phyloP scores from a whole-genome alignment of 1,284 basidiomycete species.

The Cystobasidium pallidum region DNA sequence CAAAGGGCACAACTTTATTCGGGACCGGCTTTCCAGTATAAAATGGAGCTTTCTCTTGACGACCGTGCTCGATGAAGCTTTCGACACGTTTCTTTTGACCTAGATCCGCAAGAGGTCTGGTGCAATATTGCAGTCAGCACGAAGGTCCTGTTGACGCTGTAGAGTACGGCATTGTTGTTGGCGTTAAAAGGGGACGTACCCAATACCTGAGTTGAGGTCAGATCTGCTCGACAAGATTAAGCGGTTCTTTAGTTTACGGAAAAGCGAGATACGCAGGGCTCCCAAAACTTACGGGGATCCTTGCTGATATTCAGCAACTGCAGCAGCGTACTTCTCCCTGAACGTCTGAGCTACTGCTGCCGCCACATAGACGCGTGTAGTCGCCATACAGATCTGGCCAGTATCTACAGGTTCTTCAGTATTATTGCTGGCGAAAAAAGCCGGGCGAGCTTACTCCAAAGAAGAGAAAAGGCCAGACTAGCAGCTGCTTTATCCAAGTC shows the following conservation, averaged over 20 bases:
- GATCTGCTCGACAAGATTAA: constrained; percentile 3
- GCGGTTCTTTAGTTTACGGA: too few species aligned
- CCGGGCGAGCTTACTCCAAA: not conserved
- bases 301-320: constrained; percentile 1
- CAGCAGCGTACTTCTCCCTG: constrained; percentile 7
- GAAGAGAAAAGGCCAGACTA: not conserved
- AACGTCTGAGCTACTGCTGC: constrained; percentile 8
- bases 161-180: too few species aligned
- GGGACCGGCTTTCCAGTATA: not conserved
- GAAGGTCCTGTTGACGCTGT: too few species aligned
- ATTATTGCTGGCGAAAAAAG: not conserved
- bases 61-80: constrained; percentile 42
- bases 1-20: constrained; percentile 41
- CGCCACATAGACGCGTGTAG: constrained; percentile 9
- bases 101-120: constrained; percentile 47
- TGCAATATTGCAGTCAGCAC: not conserved
- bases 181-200: not conserved
- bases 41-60: constrained; percentile 1
- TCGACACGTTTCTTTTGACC: constrained; percentile 46
- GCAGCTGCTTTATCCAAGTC: constrained; percentile 1
- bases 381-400: constrained; percentile 33
- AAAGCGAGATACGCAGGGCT: too few species aligned
- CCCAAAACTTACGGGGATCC: not conserved
- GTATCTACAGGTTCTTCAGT: not conserved
- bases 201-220: not conserved